A percentile compares a stretch with the other conserved stretches of the same genome.
These are phyloP conservation scores for Penicillium roqueforti DNA, from an alignment of 495 filamentous ascomycete genomes.

Conservation along the genomic window DNA sequence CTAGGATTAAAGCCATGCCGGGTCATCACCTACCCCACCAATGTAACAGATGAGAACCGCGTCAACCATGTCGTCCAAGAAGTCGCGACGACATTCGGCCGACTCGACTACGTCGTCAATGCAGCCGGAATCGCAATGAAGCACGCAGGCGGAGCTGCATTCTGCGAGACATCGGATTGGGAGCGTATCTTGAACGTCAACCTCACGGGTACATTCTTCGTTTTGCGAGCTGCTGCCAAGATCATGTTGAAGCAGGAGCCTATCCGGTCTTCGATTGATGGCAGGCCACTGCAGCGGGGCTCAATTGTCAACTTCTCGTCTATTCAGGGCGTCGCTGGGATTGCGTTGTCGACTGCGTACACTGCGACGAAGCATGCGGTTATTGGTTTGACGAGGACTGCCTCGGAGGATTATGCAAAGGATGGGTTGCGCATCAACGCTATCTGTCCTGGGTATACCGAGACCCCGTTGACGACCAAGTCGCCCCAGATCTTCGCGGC, in stretches of 20 bases:
- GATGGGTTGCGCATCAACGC: constrained; percentile 43
- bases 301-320: constrained; percentile 46
- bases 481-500: constrained; percentile 24
- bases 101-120: constrained; percentile 45
- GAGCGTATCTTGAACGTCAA: constrained; percentile 42
- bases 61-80: constrained; percentile 29
- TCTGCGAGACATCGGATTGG: constrained; percentile 29
- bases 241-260: constrained; percentile 42
- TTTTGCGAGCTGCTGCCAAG: constrained; percentile 35
- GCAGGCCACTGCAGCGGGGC: constrained; percentile 23
- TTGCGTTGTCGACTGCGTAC: constrained; percentile 31
- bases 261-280: constrained; percentile 27
- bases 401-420: constrained; percentile 43
- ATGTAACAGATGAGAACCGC: constrained; percentile 32
- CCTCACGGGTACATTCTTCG: constrained; percentile 39
- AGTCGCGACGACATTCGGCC: constrained; percentile 26
- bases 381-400: constrained; percentile 32
- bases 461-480: constrained; percentile 36
- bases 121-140: constrained; percentile 38
- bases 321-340: constrained; percentile 29
- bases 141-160: constrained; percentile 31
- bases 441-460: constrained; percentile 43
- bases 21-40: constrained; percentile 18
- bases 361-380: constrained; percentile 34
- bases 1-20: neutral